These are phyloP conservation scores for Fusarium succisae DNA, from an alignment of 2,329 filamentous ascomycete species.

Conservation along the genomic window DNA sequence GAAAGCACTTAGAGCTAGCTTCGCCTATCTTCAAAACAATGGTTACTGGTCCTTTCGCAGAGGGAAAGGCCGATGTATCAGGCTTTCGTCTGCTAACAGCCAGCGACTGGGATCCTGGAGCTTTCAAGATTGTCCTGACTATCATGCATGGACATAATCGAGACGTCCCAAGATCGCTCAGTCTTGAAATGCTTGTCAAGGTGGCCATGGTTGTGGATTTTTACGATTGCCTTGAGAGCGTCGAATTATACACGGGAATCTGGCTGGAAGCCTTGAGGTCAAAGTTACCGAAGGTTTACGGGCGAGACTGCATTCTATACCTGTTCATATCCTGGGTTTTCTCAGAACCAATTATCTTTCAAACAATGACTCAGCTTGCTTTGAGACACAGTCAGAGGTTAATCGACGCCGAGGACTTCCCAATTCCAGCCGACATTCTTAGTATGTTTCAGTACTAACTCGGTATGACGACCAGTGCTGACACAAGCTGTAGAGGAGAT, in stretches of 20 bases:
- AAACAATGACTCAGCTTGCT: neutral
- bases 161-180: conserved; percentile 25
- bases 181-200: conserved; percentile 36
- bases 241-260: neutral
- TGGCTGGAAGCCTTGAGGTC: conserved; percentile 14
- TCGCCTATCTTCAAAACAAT: conserved; percentile 7
- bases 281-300: neutral
- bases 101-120: conserved; percentile 36
- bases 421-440: neutral
- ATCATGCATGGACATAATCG: conserved; percentile 39
- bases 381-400: conserved; percentile 1
- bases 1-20: neutral
- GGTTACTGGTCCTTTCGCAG: neutral
- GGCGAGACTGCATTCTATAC: conserved; percentile 3
- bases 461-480: neutral
- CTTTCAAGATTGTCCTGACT: conserved; percentile 35
- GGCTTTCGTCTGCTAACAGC: neutral
- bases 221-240: conserved; percentile 38
- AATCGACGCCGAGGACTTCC: neutral
- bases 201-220: conserved; percentile 41
- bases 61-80: accelerated
- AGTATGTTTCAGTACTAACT: neutral
- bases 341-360: neutral
- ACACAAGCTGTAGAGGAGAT: accelerated
- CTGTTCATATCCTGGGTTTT: conserved; percentile 35